phyloP scores from a whole-genome alignment of 257 asterid genomes.

The Solanum dulcamara region DNA sequence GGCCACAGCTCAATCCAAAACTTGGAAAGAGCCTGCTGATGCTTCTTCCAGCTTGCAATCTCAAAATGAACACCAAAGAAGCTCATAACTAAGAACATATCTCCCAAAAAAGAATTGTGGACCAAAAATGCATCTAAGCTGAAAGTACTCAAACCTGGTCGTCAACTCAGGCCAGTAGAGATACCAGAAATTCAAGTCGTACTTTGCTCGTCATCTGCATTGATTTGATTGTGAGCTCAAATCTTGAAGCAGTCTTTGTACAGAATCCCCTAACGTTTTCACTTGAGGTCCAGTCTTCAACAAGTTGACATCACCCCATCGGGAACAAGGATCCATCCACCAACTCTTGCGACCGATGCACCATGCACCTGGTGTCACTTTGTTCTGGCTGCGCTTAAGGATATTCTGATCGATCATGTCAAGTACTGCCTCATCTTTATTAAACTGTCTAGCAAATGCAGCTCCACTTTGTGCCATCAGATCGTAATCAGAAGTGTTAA shows the following conservation, averaged over 20 bases:
- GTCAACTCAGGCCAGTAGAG: background rate
- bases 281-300: conserved; percentile 59
- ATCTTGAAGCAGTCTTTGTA: conserved; percentile 38
- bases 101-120: conserved; percentile 25
- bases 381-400: conserved; percentile 56
- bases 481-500: conserved; percentile 44
- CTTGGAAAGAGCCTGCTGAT: conserved; percentile 1
- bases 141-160: background rate
- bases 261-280: conserved; percentile 33
- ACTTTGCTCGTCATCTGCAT: conserved; percentile 35
- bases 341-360: conserved; percentile 57
- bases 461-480: conserved; percentile 75
- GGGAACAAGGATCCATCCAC: conserved; percentile 79
- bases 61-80: conserved; percentile 15
- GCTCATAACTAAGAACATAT: conserved; percentile 12
- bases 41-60: conserved; percentile 19
- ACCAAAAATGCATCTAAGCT: conserved; percentile 16
- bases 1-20: conserved; percentile 1
- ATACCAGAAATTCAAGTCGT: background rate
- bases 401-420: conserved; percentile 67
- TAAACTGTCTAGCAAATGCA: conserved; percentile 84
- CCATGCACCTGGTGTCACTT: conserved; percentile 92
- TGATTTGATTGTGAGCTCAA: conserved; percentile 39
- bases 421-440: conserved; percentile 43
- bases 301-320: conserved; percentile 77